Evolutionary conservation across 2,329 filamentous ascomycete species (phyloP), one percentile per base, ranked within the genome.

Genomic region (Knoxdaviesia capensis): DNA sequence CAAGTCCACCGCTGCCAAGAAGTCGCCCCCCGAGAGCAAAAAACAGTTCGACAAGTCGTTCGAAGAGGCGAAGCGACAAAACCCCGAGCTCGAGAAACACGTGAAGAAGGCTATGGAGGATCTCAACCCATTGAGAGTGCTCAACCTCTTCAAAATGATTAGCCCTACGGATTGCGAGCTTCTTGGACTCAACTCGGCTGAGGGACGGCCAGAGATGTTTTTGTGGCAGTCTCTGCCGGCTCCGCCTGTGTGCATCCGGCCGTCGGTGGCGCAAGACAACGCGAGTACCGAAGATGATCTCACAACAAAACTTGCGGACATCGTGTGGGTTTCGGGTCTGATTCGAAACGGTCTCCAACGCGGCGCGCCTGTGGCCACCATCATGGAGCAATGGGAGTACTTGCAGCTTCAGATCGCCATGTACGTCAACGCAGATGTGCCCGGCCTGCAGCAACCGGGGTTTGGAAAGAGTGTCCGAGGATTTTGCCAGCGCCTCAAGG

Each of bases 361-460:
- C 50, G 88, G 88, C 7, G 82, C 87, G 9, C 77, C 85, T 0
- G 71, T 98, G 2, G 74, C 81, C 49, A 92, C 84, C 1, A 82
- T 96, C 44, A 92, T 96, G 77, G 90, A 98, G 56, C 86, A 94
- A 52, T 98, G 90, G 90, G 90, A 98, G 54, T 96, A 88, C 53
- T 65, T 98, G 46, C 88, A 96, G 54, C 70, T 94, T 6, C 87
- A 96, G 53, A 82, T 96, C 46, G 90, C 88, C 46, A 86, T 96
- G 69, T 96, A 98, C 56, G 88, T 98, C 57, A 96, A 98, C 63
- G 94, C 87, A 48, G 87, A 94, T 51, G 78, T 93, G 3, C 90
- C 90, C 0, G 88, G 88, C 31, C 69, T 98, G n/a, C 79, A 87
- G 51, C 85, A 92, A 52, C 79, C 79, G 8, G 83, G 85, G 6